Conservation (phyloP, 129 eudicot species). For the Flaveria ramosissima region DNA sequence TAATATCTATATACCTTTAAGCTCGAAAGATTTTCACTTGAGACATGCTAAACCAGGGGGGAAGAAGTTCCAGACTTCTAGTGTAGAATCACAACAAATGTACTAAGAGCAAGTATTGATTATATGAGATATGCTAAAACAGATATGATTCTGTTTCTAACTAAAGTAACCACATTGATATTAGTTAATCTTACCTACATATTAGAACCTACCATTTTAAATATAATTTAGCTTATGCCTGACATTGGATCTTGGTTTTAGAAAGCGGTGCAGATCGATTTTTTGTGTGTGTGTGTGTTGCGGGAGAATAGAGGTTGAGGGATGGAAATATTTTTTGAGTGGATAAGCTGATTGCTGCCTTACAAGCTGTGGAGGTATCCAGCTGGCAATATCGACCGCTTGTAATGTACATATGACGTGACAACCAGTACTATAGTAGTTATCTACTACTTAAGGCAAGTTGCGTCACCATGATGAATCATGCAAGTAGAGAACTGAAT, state of each 20-base stretch:
- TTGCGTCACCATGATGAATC: conserved; percentile 11
- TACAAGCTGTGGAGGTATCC: conserved; percentile 5
- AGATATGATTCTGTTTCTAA: conserved; percentile 3
- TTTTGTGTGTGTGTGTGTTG: background rate
- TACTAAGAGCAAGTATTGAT: conserved; percentile 7
- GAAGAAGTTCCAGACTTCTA: background rate
- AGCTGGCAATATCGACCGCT: conserved; percentile 21
- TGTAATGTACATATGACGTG: conserved; percentile 6
- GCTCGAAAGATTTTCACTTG: background rate
- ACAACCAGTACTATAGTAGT: background rate
- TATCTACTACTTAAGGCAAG: background rate
- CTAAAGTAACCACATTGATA: conserved; percentile 6
- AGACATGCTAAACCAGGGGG: background rate
- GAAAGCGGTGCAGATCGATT: background rate
- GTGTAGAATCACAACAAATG: conserved; percentile 11
- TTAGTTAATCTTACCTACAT: conserved; percentile 14
- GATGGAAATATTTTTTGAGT: background rate
- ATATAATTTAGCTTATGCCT: background rate
- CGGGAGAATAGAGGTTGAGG: background rate
- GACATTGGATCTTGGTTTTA: conserved; percentile 3
- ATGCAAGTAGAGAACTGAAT: conserved; percentile 10
- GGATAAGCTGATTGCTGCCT: conserved; percentile 7
- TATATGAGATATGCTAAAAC: background rate
- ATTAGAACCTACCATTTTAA: background rate
- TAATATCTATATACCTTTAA: background rate